Conservation (phyloP, 139 green algal genomes). For the Dunaliella primolecta region DNA sequence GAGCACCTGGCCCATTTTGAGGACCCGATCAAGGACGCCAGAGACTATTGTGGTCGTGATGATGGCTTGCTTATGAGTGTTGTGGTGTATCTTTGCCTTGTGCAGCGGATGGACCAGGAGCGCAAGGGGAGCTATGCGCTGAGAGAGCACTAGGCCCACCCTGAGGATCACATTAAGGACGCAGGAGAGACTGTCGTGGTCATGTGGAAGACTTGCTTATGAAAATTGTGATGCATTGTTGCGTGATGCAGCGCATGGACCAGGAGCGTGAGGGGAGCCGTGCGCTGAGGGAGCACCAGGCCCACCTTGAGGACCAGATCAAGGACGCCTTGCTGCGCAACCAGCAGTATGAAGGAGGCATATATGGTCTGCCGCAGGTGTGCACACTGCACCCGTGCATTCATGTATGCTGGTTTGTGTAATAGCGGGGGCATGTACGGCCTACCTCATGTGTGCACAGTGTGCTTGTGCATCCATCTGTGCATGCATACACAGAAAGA, state of each 20-base stretch:
- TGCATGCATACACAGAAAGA: too few species aligned
- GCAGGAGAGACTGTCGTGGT: too few species aligned
- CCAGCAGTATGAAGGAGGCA: conserved; percentile 56
- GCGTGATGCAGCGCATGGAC: conserved; percentile 38
- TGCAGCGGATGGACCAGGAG: conserved; percentile 39
- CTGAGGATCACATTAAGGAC: conserved; percentile 35
- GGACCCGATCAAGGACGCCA: conserved; percentile 28
- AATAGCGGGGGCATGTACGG: too few species aligned
- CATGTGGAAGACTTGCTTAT: too few species aligned
- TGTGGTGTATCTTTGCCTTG: too few species aligned
- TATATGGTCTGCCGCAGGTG: conserved; percentile 64
- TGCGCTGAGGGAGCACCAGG: conserved; percentile 20
- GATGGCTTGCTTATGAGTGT: too few species aligned
- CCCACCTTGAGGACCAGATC: conserved; percentile 38
- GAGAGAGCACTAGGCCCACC: conserved; percentile 23
- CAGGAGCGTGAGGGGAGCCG: conserved; percentile 33
- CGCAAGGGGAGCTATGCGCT: conserved; percentile 22
- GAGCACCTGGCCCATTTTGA: conserved; percentile 35
- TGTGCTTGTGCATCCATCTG: too few species aligned
- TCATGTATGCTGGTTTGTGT: too few species aligned
- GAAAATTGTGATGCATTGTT: too few species aligned
- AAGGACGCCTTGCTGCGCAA: conserved; percentile 36
- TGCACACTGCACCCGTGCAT: background rate
- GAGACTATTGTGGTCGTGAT: too few species aligned
- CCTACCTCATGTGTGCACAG: too few species aligned